Evolutionary conservation across 2,329 filamentous ascomycete species (phyloP).

Genomic region (Tolypocladium inflatum): DNA sequence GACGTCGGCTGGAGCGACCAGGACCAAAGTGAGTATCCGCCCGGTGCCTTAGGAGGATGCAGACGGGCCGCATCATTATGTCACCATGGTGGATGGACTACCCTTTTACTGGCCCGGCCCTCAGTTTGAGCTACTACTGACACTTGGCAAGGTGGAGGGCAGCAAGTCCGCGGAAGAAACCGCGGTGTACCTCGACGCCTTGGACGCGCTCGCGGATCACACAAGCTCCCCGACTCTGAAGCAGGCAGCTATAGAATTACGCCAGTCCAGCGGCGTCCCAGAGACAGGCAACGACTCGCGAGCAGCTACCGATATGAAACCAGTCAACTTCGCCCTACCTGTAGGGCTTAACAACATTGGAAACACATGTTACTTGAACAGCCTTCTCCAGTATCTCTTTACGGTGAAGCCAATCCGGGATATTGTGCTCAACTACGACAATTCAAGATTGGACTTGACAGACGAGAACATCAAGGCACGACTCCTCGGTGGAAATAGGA

Average conservation of each 20-base stretch:
- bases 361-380: slow-evolving; percentile 97
- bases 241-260: slow-evolving; percentile 15
- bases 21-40: slow-evolving; percentile 15
- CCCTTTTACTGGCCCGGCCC: neutral
- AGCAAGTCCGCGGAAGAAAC: slow-evolving; percentile 18
- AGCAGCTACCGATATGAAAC: slow-evolving; percentile 1
- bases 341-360: slow-evolving; percentile 89
- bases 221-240: slow-evolving; percentile 11
- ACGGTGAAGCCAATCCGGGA: slow-evolving; percentile 75
- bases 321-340: slow-evolving; percentile 48
- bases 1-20: slow-evolving; percentile 14
- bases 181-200: slow-evolving; percentile 21
- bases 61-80: neutral
- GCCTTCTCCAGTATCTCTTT: slow-evolving; percentile 89
- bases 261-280: slow-evolving; percentile 6
- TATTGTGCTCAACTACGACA: slow-evolving; percentile 67
- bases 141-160: slow-evolving; percentile 12
- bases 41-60: neutral
- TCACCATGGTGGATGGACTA: neutral
- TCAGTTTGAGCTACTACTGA: neutral
- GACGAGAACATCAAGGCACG: slow-evolving; percentile 55
- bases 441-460: slow-evolving; percentile 57
- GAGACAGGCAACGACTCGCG: slow-evolving; percentile 4
- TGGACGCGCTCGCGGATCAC: slow-evolving; percentile 24
- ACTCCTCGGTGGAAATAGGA: slow-evolving; percentile 60